phyloP scores from a whole-genome alignment of 495 filamentous ascomycete species.

The Penicillium fimorum region DNA sequence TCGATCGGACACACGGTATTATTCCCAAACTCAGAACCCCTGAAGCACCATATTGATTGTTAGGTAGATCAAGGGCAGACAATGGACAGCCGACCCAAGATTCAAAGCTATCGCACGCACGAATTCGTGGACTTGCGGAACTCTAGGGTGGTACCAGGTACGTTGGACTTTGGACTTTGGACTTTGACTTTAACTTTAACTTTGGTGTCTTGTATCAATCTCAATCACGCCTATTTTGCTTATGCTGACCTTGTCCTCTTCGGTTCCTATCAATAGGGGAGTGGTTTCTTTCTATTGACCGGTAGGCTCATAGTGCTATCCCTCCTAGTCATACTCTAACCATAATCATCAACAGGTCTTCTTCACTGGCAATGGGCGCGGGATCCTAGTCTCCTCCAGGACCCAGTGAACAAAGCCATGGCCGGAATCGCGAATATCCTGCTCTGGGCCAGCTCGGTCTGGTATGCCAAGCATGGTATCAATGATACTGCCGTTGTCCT shows the following conservation, averaged over 20 bases:
- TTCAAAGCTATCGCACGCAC: slow-evolving; percentile 26
- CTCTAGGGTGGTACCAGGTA: slow-evolving; percentile 37
- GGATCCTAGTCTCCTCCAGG: slow-evolving; percentile 23
- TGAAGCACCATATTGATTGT: not conserved
- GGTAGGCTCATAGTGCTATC: slow-evolving; percentile 15
- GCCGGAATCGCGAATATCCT: slow-evolving; percentile 28
- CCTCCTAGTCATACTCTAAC: not conserved
- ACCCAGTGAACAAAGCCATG: slow-evolving; percentile 31
- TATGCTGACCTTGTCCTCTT: not conserved
- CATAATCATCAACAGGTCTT: slow-evolving; percentile 17
- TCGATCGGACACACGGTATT: slow-evolving; percentile 31
- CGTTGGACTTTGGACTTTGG: not conserved
- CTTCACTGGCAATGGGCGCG: slow-evolving; percentile 36
- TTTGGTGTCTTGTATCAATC: not conserved
- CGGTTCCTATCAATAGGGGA: slow-evolving; percentile 18
- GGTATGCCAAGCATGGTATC: slow-evolving; percentile 32
- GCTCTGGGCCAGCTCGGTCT: slow-evolving; percentile 31
- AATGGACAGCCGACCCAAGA: slow-evolving; percentile 30
- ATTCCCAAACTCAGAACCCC: not conserved
- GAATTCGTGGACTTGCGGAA: slow-evolving; percentile 29
- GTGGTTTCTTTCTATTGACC: slow-evolving; percentile 28
- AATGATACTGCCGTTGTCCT: slow-evolving; percentile 24
- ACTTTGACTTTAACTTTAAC: not conserved
- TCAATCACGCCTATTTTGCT: not conserved
- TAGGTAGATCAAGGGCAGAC: slow-evolving; percentile 16